A percentile compares a stretch with the other conserved stretches of the same genome.
phyloP scores from a whole-genome alignment of 225 moss, liverwort and hornwort species.

The Lunularia cruciata region DNA sequence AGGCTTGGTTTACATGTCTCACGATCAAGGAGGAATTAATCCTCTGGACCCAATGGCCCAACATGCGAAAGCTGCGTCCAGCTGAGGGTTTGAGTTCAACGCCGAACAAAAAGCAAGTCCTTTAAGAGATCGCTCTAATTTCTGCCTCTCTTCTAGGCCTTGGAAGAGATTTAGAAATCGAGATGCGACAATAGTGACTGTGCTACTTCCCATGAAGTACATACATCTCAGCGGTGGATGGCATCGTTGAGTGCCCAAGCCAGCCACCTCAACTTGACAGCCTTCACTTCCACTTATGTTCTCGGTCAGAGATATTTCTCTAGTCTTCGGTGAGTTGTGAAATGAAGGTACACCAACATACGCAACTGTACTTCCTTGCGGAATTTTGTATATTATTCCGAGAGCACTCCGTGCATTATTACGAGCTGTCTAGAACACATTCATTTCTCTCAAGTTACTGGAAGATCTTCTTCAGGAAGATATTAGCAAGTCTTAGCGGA shows the following conservation, averaged over 20 bases:
- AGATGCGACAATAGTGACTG: not conserved
- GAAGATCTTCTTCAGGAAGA: not conserved
- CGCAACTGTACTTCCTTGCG: constrained; percentile 9
- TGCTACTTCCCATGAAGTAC: not conserved
- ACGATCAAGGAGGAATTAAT: not conserved
- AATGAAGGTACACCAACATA: not conserved
- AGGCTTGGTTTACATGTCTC: not conserved
- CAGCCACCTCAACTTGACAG: not conserved
- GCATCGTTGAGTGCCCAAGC: constrained; percentile 3
- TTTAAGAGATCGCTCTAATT: not conserved
- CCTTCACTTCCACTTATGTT: not conserved
- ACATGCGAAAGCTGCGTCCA: not conserved
- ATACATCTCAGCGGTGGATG: not conserved
- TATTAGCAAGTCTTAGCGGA: not conserved
- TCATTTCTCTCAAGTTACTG: constrained; percentile 8
- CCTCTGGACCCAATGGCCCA: not conserved
- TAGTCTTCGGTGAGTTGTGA: not conserved
- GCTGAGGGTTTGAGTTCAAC: not conserved
- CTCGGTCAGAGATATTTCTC: not conserved
- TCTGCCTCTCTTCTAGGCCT: not conserved
- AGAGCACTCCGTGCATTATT: constrained; percentile 9
- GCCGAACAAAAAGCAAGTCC: not conserved
- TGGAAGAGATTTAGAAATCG: not conserved
- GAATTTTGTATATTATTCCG: constrained; percentile 23
- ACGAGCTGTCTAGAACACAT: constrained; percentile 5